phyloP scores from a whole-genome alignment of 2,329 filamentous ascomycete genomes.

The Talaromyces sp. region DNA sequence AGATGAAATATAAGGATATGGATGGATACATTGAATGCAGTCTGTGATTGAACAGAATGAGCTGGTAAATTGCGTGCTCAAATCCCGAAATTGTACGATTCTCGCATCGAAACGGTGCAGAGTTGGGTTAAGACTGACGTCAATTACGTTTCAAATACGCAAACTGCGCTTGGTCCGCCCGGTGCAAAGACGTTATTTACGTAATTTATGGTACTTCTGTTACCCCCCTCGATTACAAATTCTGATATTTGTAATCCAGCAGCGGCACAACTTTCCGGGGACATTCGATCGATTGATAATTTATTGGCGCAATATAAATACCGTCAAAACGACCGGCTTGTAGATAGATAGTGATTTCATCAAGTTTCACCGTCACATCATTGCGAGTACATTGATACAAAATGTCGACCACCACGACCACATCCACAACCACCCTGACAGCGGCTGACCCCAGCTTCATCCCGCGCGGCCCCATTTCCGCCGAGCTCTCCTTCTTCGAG shows the following conservation, averaged over 20 bases:
- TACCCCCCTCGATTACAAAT: conserved; percentile 13
- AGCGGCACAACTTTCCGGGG: not conserved
- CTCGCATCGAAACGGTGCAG: not conserved
- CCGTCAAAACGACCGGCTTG: not conserved
- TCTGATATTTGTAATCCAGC: not conserved
- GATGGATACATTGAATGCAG: not conserved
- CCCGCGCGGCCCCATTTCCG: conserved; percentile 59
- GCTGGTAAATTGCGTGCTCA: conserved; percentile 5
- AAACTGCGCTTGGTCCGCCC: conserved; percentile 19
- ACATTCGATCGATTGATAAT: not conserved
- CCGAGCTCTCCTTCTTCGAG: conserved; percentile 63
- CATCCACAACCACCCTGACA: conserved; percentile 19
- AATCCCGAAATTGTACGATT: not conserved
- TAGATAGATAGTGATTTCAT: too few species aligned
- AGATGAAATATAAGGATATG: conserved; percentile 6
- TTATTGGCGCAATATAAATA: not conserved
- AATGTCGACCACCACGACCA: conserved; percentile 10
- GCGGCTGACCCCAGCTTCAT: conserved; percentile 35
- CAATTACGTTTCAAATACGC: not conserved
- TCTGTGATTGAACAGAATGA: not conserved
- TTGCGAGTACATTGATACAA: not conserved
- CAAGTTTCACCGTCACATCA: not conserved
- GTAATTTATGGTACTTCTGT: not conserved
- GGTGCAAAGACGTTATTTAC: conserved; percentile 23
- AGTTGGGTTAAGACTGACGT: not conserved